Evolutionary conservation across 176 grass and related monocot species (phyloP), one percentile per base, ranked within the genome.

Genomic region (Paspalum notatum): DNA sequence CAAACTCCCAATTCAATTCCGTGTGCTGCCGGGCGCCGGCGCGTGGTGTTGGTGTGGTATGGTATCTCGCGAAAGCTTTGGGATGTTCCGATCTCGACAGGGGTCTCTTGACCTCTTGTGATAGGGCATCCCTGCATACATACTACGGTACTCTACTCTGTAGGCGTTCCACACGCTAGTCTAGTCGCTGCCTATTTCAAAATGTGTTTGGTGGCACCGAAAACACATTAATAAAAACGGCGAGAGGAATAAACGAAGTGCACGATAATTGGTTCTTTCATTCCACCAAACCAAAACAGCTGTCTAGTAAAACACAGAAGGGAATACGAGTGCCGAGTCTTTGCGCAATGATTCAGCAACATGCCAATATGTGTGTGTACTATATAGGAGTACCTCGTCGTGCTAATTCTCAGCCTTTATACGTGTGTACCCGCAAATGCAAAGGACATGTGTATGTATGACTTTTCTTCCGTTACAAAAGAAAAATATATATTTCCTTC

Each of bases 381-480:
- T 4, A 9, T 51, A 58, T 52, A 75, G n/a, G n/a, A n/a, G 6
- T 61, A 68, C 15, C 44, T 42, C 20, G 5, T 52, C 52, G 21
- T 54, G 27, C 12, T 0, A 27, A 41, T 44, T 63, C 27, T 76
- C 6, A 9, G 27, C 37, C 53, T 76, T 48, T 70, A 38, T 40
- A 57, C 22, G 9, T 12, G 9, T 12, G 12, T 55, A 74, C 22
- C 8, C 18, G 32, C 6, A 43, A 66, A 52, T 12, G 8, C n/a
- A 17, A 9, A 63, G 51, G 68, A 79, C 81, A 51, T 60, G 42
- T 80, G 17, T 50, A 47, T 20, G 3, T 71, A 71, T 42, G 25
- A 4, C 3, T 66, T 22, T 83, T 10, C 64, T 12, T 27, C 45
- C 2, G 32, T 22, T 8, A 11, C 42, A 84, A 67, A 68, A 15